phyloP scores from a whole-genome alignment of 2,329 filamentous ascomycete species.

The Elsinoe fawcettii region DNA sequence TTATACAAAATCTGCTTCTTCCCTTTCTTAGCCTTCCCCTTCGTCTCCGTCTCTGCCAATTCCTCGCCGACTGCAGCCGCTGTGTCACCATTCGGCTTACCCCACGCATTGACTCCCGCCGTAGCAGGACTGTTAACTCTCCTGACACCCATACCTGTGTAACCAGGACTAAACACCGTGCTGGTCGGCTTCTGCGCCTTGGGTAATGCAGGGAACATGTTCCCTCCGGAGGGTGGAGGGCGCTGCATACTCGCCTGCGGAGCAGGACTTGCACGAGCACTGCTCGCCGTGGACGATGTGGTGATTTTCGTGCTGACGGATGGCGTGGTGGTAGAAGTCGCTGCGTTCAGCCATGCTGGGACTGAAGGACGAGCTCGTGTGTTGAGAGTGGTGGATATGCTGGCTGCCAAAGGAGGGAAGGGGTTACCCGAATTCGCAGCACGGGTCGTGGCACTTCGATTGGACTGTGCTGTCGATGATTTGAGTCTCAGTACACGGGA shows the following conservation, averaged over 20 bases:
- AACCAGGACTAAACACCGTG: slow-evolving; percentile 45
- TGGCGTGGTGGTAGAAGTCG: slow-evolving; percentile 21
- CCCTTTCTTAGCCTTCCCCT: slow-evolving; percentile 43
- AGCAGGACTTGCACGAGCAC: slow-evolving; percentile 26
- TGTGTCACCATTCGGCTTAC: slow-evolving; percentile 22
- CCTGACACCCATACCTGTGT: slow-evolving; percentile 39
- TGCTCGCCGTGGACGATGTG: slow-evolving; percentile 22
- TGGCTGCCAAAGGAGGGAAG: slow-evolving; percentile 16
- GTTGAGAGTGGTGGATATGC: slow-evolving; percentile 15
- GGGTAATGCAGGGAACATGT: slow-evolving; percentile 77
- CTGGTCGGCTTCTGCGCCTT: slow-evolving; percentile 62
- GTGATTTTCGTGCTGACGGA: slow-evolving; percentile 29
- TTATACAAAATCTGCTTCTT: slow-evolving; percentile 46
- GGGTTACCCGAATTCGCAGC: slow-evolving; percentile 31
- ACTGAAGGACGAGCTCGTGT: slow-evolving; percentile 11
- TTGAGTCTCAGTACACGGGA: slow-evolving; percentile 62
- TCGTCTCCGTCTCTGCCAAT: slow-evolving; percentile 26
- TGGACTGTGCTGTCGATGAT: slow-evolving; percentile 61
- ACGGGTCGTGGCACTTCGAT: slow-evolving; percentile 53
- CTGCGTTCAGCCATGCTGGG: slow-evolving; percentile 16
- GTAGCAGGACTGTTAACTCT: slow-evolving; percentile 35
- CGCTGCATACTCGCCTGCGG: slow-evolving; percentile 26
- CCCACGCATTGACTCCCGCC: slow-evolving; percentile 34
- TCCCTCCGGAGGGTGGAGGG: slow-evolving; percentile 31
- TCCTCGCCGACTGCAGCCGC: slow-evolving; percentile 21